phyloP scores from a whole-genome alignment of 2,329 filamentous ascomycete genomes.

The Magnaporthiopsis poae region DNA sequence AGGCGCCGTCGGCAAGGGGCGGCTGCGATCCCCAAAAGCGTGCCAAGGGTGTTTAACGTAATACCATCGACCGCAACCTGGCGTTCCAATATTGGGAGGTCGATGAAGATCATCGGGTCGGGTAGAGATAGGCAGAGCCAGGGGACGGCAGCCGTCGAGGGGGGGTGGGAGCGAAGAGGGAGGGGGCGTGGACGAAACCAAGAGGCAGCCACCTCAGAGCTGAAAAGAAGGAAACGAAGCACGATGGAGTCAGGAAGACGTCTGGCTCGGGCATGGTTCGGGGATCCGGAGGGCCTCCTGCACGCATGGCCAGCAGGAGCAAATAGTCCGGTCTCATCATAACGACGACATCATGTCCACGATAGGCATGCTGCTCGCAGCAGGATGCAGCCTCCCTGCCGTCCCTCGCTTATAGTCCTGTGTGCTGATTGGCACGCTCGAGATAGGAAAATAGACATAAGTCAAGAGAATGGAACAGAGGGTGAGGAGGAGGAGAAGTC shows the following conservation, averaged over 20 bases:
- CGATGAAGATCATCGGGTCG: neutral
- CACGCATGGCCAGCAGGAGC: neutral
- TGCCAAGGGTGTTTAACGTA: neutral
- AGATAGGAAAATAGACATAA: neutral
- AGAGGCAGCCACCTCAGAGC: too few relatives aligned
- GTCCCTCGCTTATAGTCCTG: neutral
- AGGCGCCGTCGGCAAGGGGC: neutral
- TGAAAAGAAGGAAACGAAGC: too few relatives aligned
- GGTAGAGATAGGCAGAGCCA: neutral
- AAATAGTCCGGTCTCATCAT: neutral
- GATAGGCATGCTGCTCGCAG: neutral
- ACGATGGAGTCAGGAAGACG: neutral
- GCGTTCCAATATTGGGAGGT: neutral
- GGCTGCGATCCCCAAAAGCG: neutral
- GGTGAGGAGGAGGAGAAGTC: neutral
- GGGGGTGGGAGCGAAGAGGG: too few relatives aligned
- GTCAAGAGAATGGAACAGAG: neutral
- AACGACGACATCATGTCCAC: neutral
- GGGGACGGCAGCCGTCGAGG: neutral
- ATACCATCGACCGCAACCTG: neutral
- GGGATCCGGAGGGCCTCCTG: neutral
- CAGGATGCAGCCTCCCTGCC: neutral
- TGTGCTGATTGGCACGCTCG: neutral
- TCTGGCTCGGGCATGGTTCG: neutral
- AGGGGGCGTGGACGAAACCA: too few relatives aligned